Percentiles rank a stretch among this genome's conserved stretches.
Evolutionary conservation across 768 basidiomycete species (phyloP).

Genomic region (Coprinopsis cinerea): DNA sequence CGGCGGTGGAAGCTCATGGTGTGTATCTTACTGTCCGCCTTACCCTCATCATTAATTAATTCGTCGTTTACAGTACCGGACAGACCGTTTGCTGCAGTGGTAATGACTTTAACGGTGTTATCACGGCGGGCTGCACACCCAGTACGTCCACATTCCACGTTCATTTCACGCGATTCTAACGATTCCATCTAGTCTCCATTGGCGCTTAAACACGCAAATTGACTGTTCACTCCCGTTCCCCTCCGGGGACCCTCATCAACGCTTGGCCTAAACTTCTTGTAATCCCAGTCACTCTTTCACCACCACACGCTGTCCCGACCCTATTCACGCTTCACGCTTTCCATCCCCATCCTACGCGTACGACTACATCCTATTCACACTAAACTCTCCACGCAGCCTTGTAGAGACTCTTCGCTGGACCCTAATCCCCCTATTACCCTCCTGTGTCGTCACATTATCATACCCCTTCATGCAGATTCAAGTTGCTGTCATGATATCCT

Average conservation of each 20-base stretch:
- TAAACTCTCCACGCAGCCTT: not conserved
- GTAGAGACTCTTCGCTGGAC: no score
- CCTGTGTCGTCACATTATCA: not conserved
- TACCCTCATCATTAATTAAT: not conserved
- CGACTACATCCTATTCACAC: not conserved
- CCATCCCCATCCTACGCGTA: not conserved
- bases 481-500: no score
- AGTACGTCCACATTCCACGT: constrained; percentile 20
- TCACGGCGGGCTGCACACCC: constrained; percentile 37
- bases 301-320: not conserved
- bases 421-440: no score
- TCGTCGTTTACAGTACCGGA: constrained; percentile 19
- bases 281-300: no score
- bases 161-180: not conserved
- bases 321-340: not conserved
- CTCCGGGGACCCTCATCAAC: no score
- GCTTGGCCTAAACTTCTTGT: no score
- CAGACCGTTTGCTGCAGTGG: constrained; percentile 44
- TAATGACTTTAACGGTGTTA: constrained; percentile 38
- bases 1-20: constrained; percentile 28
- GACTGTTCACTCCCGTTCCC: not conserved
- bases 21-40: constrained; percentile 7
- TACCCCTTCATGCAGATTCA: not conserved
- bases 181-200: not conserved
- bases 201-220: not conserved